phyloP scores from a whole-genome alignment of 768 basidiomycete species.

The Tylopilus plumbeoviolaceoides region DNA sequence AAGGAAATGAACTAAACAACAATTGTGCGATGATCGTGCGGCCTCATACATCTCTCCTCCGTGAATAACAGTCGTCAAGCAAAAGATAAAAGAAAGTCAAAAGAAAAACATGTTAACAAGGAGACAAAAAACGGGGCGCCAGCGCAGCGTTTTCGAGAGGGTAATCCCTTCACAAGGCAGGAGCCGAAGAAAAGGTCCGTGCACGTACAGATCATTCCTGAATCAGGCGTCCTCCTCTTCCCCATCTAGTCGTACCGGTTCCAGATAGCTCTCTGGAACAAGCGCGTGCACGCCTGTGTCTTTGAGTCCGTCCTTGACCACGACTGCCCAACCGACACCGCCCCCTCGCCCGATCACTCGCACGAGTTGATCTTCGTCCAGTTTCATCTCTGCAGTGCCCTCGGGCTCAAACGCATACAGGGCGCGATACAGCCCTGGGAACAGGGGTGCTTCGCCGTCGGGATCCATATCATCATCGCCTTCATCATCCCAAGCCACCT shows the following conservation, averaged over 20 bases:
- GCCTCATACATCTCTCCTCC: neutral
- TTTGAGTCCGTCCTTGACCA: slow-evolving; percentile 39
- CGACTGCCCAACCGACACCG: slow-evolving; percentile 79
- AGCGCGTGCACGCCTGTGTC: slow-evolving; percentile 55
- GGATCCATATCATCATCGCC: no score
- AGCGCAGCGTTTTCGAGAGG: slow-evolving; percentile 8
- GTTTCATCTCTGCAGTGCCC: slow-evolving; percentile 76
- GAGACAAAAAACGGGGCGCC: slow-evolving; percentile 6
- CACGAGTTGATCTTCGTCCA: slow-evolving; percentile 75
- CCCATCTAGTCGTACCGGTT: slow-evolving; percentile 42
- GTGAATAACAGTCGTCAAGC: neutral
- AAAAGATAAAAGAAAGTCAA: neutral
- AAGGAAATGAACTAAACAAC: neutral
- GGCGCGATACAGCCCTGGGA: slow-evolving; percentile 73
- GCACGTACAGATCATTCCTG: neutral
- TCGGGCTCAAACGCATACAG: slow-evolving; percentile 77
- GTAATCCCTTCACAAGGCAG: neutral
- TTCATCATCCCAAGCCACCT: slow-evolving; percentile 26
- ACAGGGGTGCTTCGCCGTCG: slow-evolving; percentile 37
- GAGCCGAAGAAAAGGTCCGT: neutral
- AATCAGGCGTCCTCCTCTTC: slow-evolving; percentile 14
- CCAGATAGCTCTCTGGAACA: slow-evolving; percentile 77
- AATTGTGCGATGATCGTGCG: neutral
- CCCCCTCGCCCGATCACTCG: slow-evolving; percentile 71
- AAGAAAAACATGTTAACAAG: neutral